phyloP scores from a whole-genome alignment of 345 rosid genomes.

The Draba incana region DNA sequence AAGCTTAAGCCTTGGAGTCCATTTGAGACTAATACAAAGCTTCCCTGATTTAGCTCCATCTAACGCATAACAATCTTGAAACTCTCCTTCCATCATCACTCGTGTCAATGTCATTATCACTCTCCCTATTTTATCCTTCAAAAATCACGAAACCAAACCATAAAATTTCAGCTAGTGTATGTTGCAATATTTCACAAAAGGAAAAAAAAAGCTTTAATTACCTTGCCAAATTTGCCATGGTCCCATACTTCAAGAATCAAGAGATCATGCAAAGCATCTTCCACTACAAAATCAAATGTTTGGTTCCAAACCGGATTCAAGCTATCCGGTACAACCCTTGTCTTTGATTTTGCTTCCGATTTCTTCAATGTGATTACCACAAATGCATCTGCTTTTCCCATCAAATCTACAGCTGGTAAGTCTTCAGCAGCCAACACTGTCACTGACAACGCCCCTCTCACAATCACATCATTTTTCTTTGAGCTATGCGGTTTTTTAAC shows the following conservation, averaged over 20 bases:
- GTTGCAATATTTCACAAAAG: too few species aligned
- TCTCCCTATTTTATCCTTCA: constrained; percentile 76
- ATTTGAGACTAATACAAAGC: constrained; percentile 67
- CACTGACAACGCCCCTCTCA: constrained; percentile 86
- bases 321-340: constrained; percentile 77
- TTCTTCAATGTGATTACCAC: constrained; percentile 78
- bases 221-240: constrained; percentile 90
- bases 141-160: background rate
- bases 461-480: constrained; percentile 61
- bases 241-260: constrained; percentile 75
- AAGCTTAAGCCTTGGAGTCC: constrained; percentile 70
- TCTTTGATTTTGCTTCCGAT: constrained; percentile 62
- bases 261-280: constrained; percentile 89
- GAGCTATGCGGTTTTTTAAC: constrained; percentile 23
- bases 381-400: constrained; percentile 86
- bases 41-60: constrained; percentile 75
- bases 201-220: constrained; percentile 18
- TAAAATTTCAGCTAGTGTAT: background rate
- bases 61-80: constrained; percentile 56
- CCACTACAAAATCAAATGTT: constrained; percentile 92
- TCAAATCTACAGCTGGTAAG: constrained; percentile 70
- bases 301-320: constrained; percentile 97
- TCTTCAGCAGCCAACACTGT: constrained; percentile 73
- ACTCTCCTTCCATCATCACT: constrained; percentile 78
- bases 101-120: constrained; percentile 82